Evolutionary conservation across 192 early-diverging fungal species (phyloP).

Genomic region (Helicostylum pulchrum): DNA sequence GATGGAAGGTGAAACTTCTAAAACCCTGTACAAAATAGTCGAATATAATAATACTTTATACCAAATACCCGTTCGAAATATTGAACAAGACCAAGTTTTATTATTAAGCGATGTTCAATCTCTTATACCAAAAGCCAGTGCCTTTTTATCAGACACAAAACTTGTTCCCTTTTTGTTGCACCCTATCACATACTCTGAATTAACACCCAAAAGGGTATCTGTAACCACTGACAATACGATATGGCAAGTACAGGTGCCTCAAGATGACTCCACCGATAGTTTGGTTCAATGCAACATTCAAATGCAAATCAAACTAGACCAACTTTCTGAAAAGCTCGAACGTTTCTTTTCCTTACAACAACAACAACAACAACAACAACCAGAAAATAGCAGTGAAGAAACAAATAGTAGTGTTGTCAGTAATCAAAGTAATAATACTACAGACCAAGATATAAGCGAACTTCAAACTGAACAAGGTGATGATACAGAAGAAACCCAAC

Average conservation of each 20-base stretch:
- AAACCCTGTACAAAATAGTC: slow-evolving; percentile 16
- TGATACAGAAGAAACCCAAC: background rate
- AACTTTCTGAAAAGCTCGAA: slow-evolving; percentile 2
- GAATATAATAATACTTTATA: slow-evolving; percentile 21
- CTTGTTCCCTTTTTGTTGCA: slow-evolving; percentile 20
- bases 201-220: slow-evolving; percentile 13
- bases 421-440: background rate
- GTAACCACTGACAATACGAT: background rate
- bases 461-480: background rate
- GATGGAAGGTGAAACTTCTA: slow-evolving; percentile 16
- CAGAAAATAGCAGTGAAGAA: no score
- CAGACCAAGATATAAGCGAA: background rate
- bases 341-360: background rate
- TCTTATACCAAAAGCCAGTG: slow-evolving; percentile 25
- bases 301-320: slow-evolving; percentile 9
- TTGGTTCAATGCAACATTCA: background rate
- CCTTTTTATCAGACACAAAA: slow-evolving; percentile 18
- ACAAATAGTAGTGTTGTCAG: background rate
- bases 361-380: background rate
- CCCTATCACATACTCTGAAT: background rate
- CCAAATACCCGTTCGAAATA: slow-evolving; percentile 20
- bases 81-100: slow-evolving; percentile 14
- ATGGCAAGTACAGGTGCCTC: slow-evolving; percentile 15
- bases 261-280: background rate
- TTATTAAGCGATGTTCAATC: slow-evolving; percentile 29